Percentiles rank a stretch among this genome's conserved stretches.
These are phyloP conservation scores for Leptomonas pyrrhocoris DNA, from an alignment of 208 protist species.

Conservation along the genomic window DNA sequence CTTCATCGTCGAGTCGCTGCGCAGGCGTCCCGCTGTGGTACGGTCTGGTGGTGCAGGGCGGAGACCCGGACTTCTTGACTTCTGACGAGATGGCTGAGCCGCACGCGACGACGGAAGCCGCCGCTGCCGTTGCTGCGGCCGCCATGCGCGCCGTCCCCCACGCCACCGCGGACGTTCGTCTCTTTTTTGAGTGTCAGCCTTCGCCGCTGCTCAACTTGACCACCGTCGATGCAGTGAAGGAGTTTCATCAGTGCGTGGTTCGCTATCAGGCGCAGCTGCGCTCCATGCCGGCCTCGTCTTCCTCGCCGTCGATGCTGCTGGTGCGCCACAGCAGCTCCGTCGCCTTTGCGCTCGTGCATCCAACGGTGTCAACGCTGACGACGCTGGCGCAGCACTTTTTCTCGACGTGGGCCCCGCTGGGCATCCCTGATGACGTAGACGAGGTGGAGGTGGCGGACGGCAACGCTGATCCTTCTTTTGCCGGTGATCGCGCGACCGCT, in stretches of 20 bases:
- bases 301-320: constrained; percentile 26
- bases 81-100: constrained; percentile 1
- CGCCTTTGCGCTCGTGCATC: constrained; percentile 43
- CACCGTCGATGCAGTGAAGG: constrained; percentile 14
- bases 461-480: neutral
- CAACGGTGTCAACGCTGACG: constrained; percentile 50
- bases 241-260: constrained; percentile 18
- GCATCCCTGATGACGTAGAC: neutral
- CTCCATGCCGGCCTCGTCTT: constrained; percentile 8
- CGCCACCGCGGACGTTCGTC: constrained; percentile 20
- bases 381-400: constrained; percentile 57
- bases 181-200: constrained; percentile 30
- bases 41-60: constrained; percentile 22
- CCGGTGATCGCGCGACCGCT: neutral
- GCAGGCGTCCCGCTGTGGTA: constrained; percentile 34
- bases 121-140: constrained; percentile 5
- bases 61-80: constrained; percentile 13
- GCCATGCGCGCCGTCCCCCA: neutral
- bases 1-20: neutral
- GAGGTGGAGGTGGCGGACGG: neutral
- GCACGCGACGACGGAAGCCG: neutral
- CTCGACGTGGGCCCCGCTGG: constrained; percentile 24
- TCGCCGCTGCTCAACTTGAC: constrained; percentile 26
- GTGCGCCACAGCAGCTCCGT: constrained; percentile 30
- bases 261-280: constrained; percentile 32